These are phyloP conservation scores for Fusarium algeriense DNA, from an alignment of 2,329 filamentous ascomycete genomes.

Conservation along the genomic window DNA sequence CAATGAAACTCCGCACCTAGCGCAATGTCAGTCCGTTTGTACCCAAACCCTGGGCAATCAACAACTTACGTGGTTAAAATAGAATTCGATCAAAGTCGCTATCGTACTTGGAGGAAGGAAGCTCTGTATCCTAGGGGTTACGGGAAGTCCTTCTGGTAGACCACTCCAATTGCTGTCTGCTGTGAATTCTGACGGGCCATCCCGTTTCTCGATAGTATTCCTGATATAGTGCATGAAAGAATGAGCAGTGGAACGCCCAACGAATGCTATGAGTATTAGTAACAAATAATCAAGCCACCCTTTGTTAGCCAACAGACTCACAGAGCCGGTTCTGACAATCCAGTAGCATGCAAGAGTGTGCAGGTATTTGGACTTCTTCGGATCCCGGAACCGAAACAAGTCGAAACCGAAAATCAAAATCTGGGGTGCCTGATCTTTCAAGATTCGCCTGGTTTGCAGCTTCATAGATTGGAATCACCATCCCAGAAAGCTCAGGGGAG, in stretches of 20 bases:
- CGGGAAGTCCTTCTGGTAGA: conserved; percentile 65
- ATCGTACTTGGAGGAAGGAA: conserved; percentile 62
- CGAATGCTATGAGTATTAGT: conserved; percentile 60
- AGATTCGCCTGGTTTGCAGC: neutral
- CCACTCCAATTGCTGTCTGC: conserved; percentile 67
- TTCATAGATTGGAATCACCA: neutral
- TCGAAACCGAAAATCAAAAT: neutral
- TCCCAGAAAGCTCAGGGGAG: neutral
- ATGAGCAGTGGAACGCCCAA: conserved; percentile 72
- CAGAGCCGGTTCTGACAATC: conserved; percentile 68
- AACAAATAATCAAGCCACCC: conserved; percentile 8
- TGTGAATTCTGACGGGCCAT: conserved; percentile 70
- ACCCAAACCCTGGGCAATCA: neutral
- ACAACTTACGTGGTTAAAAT: conserved; percentile 68
- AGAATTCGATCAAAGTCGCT: conserved; percentile 60
- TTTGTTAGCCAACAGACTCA: conserved; percentile 52
- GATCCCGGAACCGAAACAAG: conserved; percentile 50
- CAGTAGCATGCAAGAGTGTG: conserved; percentile 69
- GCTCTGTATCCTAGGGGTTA: neutral
- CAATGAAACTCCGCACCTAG: conserved; percentile 70
- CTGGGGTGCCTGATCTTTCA: neutral
- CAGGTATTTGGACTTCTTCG: conserved; percentile 68
- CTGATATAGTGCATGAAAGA: conserved; percentile 72
- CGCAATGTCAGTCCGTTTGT: neutral
- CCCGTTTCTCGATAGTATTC: conserved; percentile 67